Base-by-base conservation (phyloP, 2,329 filamentous ascomycete genomes). In the Aureobasidium sp. region DNA sequence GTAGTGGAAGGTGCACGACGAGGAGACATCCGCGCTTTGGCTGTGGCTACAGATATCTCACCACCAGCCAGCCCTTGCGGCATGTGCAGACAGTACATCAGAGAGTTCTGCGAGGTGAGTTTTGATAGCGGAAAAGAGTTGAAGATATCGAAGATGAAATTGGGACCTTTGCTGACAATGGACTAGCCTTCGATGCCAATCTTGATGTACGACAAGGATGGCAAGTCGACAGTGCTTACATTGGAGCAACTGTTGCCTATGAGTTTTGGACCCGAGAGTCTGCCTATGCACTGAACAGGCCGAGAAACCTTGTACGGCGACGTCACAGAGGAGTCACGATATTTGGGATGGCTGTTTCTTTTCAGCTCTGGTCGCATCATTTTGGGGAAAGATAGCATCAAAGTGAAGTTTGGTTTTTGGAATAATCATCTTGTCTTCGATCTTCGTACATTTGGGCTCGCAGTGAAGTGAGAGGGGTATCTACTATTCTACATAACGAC, bases 161-260 rank as follows among this genome's bases (percentile, higher is more conserved):
- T 21, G 21, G 21, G 21, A 21, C 21, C n/a, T 42, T 15, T 49
- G 29, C 25, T 59, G 54, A 34, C 16, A 15, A 4, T 32, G 32
- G 8, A 52, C 16, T 27, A 81, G 7, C 70, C 85, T n/a, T 76
- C 80, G 6, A 86, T 84, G 63, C 93, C 91, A 0, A 83, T 99
- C 62, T 86, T 96, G 72, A 96, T 97, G 93, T 96, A 95, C 75
- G 91, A 95, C 74, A 88, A 86, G 73, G 83, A 91, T 65, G 87
- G 86, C 2, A 83, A 87, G 64, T 91, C 82, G 68, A 78, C 85
- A n/a, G 84, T 90, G 29, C 79, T 85, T 76, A 88, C 80, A 29
- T 77, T 96, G 62, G 84, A 86, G 66, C 81, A 90, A 69, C 65
- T 83, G 63, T 68, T 83, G 67, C 80, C 80, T 3, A 74, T 81